These are phyloP conservation scores for Aspergillus fumigatiaffinis DNA, from an alignment of 2,329 filamentous ascomycete genomes.

Conservation along the genomic window DNA sequence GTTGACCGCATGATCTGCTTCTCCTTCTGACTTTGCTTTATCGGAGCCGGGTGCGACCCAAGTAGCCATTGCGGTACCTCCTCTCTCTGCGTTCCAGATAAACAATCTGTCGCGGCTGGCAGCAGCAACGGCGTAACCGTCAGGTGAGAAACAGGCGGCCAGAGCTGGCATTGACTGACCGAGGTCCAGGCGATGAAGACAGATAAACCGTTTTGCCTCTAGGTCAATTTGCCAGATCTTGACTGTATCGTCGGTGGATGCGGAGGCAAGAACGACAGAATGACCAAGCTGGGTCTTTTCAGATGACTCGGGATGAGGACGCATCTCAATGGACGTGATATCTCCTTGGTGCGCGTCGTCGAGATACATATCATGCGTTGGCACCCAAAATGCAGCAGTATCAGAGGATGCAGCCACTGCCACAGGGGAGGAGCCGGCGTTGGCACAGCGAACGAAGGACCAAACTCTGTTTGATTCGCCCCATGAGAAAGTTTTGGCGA, in stretches of 20 bases:
- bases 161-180: constrained; percentile 37
- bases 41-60: constrained; percentile 32
- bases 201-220: constrained; percentile 32
- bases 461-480: constrained; percentile 31
- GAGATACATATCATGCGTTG: constrained; percentile 40
- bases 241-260: constrained; percentile 43
- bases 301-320: constrained; percentile 28
- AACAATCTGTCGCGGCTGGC: constrained; percentile 42
- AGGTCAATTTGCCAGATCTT: constrained; percentile 44
- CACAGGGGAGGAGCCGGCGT: constrained; percentile 25
- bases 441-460: constrained; percentile 39
- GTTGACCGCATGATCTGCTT: constrained; percentile 26
- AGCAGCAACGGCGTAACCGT: constrained; percentile 45
- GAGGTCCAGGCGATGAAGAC: constrained; percentile 36
- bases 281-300: constrained; percentile 21
- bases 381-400: constrained; percentile 41
- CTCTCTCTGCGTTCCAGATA: constrained; percentile 47
- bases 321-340: constrained; percentile 43
- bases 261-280: constrained; percentile 40
- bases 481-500: constrained; percentile 33
- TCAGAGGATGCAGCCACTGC: constrained; percentile 39
- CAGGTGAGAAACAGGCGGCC: constrained; percentile 43
- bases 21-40: constrained; percentile 32
- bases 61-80: constrained; percentile 40
- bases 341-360: constrained; percentile 38